These are phyloP conservation scores for Elsinoe arachidis DNA, from an alignment of 2,329 filamentous ascomycete genomes.

Conservation along the genomic window DNA sequence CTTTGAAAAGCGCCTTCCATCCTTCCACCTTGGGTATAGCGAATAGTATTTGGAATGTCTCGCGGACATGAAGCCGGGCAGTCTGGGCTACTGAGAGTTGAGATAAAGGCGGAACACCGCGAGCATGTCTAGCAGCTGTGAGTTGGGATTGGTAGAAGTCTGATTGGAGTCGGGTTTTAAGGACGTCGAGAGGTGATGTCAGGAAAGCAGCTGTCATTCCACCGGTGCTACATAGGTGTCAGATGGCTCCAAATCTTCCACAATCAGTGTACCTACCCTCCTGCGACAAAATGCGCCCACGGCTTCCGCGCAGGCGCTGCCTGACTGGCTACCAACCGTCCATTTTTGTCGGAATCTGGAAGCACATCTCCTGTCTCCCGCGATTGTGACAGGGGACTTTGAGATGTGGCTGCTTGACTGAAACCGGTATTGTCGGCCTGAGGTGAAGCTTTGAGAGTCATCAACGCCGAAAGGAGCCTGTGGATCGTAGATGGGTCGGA, in stretches of 20 bases:
- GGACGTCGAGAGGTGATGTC: slow-evolving; percentile 87
- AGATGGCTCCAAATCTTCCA: background rate
- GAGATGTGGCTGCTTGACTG: background rate
- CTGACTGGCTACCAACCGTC: slow-evolving; percentile 29
- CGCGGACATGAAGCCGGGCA: slow-evolving; percentile 64
- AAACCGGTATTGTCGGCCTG: slow-evolving; percentile 5
- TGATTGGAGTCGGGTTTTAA: slow-evolving; percentile 88
- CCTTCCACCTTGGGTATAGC: slow-evolving; percentile 76
- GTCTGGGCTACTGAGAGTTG: slow-evolving; percentile 57
- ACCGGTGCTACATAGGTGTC: slow-evolving; percentile 53
- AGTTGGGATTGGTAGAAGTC: slow-evolving; percentile 89
- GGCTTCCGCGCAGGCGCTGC: slow-evolving; percentile 53
- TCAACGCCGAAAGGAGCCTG: slow-evolving; percentile 10
- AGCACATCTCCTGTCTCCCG: slow-evolving; percentile 52
- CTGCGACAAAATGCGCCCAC: slow-evolving; percentile 86
- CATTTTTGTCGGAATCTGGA: slow-evolving; percentile 38
- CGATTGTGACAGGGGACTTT: slow-evolving; percentile 38
- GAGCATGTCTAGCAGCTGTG: slow-evolving; percentile 54
- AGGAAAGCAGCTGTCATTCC: slow-evolving; percentile 87
- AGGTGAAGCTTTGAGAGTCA: slow-evolving; percentile 13
- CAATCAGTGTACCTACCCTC: slow-evolving; percentile 53
- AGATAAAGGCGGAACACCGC: slow-evolving; percentile 44
- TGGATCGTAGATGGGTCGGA: background rate
- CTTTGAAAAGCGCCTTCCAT: slow-evolving; percentile 83
- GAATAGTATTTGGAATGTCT: slow-evolving; percentile 77